Evolutionary conservation across 306 rosid genomes (phyloP).

Genomic region (Medicago lupulina): DNA sequence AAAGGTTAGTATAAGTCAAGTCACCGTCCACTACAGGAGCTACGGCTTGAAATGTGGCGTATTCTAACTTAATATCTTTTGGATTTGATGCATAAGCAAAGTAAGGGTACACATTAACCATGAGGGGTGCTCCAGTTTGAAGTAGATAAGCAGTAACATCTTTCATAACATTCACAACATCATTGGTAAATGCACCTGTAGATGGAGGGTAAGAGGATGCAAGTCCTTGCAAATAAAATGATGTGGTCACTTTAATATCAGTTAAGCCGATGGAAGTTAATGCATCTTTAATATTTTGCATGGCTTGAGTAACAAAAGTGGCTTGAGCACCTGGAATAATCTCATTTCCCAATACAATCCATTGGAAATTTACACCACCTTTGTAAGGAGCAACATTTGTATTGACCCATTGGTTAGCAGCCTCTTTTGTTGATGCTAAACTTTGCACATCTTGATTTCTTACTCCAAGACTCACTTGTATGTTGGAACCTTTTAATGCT

Average conservation of each 20-base stretch:
- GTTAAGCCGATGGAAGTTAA: conserved; percentile 25
- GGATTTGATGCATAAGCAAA: conserved; percentile 1
- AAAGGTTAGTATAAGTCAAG: background rate
- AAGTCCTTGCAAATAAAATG: background rate
- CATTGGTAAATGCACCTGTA: background rate
- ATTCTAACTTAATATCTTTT: background rate
- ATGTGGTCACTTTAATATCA: conserved; percentile 30
- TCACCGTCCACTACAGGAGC: conserved; percentile 4
- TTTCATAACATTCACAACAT: background rate
- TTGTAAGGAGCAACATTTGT: conserved; percentile 37
- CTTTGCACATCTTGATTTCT: conserved; percentile 10
- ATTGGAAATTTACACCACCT: background rate
- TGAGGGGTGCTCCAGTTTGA: conserved; percentile 27
- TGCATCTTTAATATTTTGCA: conserved; percentile 24
- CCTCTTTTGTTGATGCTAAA: conserved; percentile 12
- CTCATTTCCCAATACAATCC: conserved; percentile 34
- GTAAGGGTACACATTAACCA: conserved; percentile 41
- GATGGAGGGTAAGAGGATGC: conserved; percentile 39
- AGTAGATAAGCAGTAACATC: background rate
- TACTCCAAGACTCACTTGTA: conserved; percentile 36
- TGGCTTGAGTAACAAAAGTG: conserved; percentile 1
- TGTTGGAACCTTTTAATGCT: conserved; percentile 32
- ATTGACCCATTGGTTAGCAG: conserved; percentile 40
- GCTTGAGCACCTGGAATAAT: conserved; percentile 21
- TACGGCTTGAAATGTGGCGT: conserved; percentile 28